Percentiles rank a stretch among this genome's conserved stretches.
phyloP scores from a whole-genome alignment of 148 eudicot genomes.

The Silene conica region DNA sequence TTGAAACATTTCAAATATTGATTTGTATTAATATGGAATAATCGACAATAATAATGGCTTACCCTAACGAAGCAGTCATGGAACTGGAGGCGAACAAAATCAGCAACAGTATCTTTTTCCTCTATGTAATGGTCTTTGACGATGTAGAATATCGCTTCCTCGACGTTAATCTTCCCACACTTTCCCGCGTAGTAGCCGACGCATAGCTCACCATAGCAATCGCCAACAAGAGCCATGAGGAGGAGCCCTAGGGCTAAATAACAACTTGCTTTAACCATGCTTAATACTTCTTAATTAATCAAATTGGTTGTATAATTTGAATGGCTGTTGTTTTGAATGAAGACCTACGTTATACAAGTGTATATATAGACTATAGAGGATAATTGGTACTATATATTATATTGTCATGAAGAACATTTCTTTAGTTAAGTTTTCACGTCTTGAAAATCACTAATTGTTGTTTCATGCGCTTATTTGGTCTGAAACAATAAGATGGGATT shows the following conservation, averaged over 20 bases:
- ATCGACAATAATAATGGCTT: neutral
- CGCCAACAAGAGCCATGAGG: slow-evolving; percentile 22
- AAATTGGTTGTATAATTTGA: no score
- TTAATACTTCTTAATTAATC: no score
- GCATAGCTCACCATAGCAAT: slow-evolving; percentile 21
- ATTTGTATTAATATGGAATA: no score
- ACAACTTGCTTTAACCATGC: slow-evolving; percentile 18
- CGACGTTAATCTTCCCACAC: slow-evolving; percentile 21
- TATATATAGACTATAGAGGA: no score
- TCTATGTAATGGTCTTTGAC: slow-evolving; percentile 13
- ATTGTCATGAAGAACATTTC: no score
- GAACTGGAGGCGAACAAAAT: slow-evolving; percentile 27
- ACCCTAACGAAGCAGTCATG: slow-evolving; percentile 34
- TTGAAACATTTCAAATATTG: no score
- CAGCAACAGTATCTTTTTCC: slow-evolving; percentile 24
- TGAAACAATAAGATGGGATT: no score
- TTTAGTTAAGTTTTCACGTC: neutral
- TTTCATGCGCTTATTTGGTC: no score
- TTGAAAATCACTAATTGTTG: neutral
- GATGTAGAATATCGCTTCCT: slow-evolving; percentile 7
- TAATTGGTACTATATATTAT: no score
- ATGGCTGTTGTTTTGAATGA: no score
- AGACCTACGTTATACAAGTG: no score
- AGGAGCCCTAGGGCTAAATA: slow-evolving; percentile 23
- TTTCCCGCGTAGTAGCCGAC: slow-evolving; percentile 11